Evolutionary conservation across 2,329 filamentous ascomycete species (phyloP).

Genomic region (Ophiocordyceps camponoti-floridani): DNA sequence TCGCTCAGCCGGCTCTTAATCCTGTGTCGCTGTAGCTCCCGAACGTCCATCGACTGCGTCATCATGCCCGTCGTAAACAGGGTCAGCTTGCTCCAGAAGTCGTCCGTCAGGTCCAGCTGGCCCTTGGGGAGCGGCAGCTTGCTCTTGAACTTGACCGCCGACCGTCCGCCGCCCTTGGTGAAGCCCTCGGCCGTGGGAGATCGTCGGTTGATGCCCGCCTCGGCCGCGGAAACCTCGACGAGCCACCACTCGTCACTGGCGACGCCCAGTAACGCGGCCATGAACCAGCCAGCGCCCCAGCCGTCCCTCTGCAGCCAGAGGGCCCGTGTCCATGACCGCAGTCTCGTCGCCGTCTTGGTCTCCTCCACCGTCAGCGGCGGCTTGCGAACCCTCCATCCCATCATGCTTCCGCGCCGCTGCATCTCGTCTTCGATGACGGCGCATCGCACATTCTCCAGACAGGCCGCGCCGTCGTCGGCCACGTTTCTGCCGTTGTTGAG

Average conservation of each 20-base stretch:
- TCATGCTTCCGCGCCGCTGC: conserved; percentile 36
- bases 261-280: conserved; percentile 53
- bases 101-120: conserved; percentile 24
- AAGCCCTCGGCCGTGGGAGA: conserved; percentile 3
- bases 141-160: conserved; percentile 13
- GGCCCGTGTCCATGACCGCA: conserved; percentile 42
- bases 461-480: conserved; percentile 34
- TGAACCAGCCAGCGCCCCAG: conserved; percentile 58
- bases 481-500: conserved; percentile 44
- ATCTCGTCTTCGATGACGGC: conserved; percentile 43
- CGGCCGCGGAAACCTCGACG: conserved; percentile 35
- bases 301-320: conserved; percentile 52
- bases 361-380: conserved; percentile 32
- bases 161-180: conserved; percentile 7
- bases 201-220: too few relatives aligned
- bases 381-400: conserved; percentile 43
- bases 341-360: conserved; percentile 41
- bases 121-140: conserved; percentile 24
- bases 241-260: conserved; percentile 68
- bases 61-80: conserved; percentile 32
- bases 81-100: conserved; percentile 34
- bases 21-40: conserved; percentile 24
- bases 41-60: conserved; percentile 28
- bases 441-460: conserved; percentile 45
- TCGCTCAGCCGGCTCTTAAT: conserved; percentile 21